phyloP scores from a whole-genome alignment of 495 filamentous ascomycete genomes.

The Penicillium waksmanii region DNA sequence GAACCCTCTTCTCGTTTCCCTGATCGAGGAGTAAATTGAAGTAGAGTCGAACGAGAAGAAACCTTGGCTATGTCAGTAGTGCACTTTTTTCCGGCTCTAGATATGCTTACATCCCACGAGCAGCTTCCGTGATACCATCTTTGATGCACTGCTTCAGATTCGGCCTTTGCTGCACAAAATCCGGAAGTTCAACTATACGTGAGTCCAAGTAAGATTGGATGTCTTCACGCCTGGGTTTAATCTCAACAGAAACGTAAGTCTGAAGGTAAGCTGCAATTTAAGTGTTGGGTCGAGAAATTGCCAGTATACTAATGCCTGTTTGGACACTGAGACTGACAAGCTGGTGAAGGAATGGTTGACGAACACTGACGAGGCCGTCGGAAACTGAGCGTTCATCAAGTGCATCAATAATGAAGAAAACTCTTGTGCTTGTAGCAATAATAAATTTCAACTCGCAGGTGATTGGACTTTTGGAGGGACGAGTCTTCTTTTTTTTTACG shows the following conservation, averaged over 20 bases:
- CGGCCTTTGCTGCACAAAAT: conserved; percentile 2
- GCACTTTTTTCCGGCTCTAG: background rate
- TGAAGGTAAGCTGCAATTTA: conserved; percentile 4
- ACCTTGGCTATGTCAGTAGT: conserved; percentile 1
- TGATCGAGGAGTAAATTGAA: conserved; percentile 6
- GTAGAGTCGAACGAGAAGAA: conserved; percentile 13
- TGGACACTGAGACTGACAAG: background rate
- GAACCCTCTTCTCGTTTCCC: conserved; percentile 2
- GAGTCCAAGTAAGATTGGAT: conserved; percentile 8
- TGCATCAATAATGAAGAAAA: conserved; percentile 30
- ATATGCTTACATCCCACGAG: conserved; percentile 4
- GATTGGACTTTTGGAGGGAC: conserved; percentile 1
- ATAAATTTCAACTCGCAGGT: background rate
- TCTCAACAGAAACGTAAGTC: background rate
- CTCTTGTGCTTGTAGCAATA: conserved; percentile 3
- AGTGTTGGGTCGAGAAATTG: conserved; percentile 5
- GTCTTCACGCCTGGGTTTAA: conserved; percentile 10
- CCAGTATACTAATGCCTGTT: background rate
- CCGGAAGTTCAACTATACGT: conserved; percentile 6
- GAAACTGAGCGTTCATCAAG: conserved; percentile 29
- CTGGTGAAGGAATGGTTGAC: conserved; percentile 1
- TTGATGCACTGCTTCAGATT: conserved; percentile 6
- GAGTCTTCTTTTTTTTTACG: conserved; percentile 2
- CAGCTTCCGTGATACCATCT: conserved; percentile 4
- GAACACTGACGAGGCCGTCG: background rate